Evolutionary conservation across 202 grass and related monocot genomes (phyloP), one percentile per base, ranked within the genome.

Genomic region (Cymbopogon flexuosus): DNA sequence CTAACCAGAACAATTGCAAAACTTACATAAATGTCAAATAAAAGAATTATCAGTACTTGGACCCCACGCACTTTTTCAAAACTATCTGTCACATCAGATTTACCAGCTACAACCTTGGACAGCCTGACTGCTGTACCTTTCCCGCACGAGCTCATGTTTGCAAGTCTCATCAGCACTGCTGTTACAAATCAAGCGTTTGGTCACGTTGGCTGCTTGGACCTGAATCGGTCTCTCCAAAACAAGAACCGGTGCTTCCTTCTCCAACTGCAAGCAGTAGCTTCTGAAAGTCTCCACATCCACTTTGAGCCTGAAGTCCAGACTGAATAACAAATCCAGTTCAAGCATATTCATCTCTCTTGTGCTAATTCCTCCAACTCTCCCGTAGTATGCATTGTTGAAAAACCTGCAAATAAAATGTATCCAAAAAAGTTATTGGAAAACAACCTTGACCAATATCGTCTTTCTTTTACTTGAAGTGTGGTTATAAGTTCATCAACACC

Each of bases 341-440:
- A 97, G 84, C 11, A 79, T 83, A 60, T 94, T 94, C 88, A 97
- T 92, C 79, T 97, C 94, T 3, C 82, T 56, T 24, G 90, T 97
- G 90, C 72, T 94, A 70, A 97, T 94, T 45, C 94, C 90, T 79
- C 94, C 94, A 18, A 94, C 91, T 73, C 84, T 90, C 3, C 84
- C 94, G 0, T 97, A 94, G 84, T 94, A 97, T 68, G 91, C 89
- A 66, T 97, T 97, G 84, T 90, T 92, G 88, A 90, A 97, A 77
- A 92, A 94, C 42, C 94, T 94, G 88, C 78, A 81, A 82, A 57
- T 10, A 56, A 12, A 18, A 73, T 11, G 6, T 41, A 66, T 72
- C 29, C 15, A 42, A 52, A 49, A 14, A 52, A 68, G 66, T 60
- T 66, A 88, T 8, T 47, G 19, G 36, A 59, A 58, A 51, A 47